Base-by-base conservation (phyloP, 2,329 filamentous ascomycete genomes). In the Corniculantispora saksenae region DNA sequence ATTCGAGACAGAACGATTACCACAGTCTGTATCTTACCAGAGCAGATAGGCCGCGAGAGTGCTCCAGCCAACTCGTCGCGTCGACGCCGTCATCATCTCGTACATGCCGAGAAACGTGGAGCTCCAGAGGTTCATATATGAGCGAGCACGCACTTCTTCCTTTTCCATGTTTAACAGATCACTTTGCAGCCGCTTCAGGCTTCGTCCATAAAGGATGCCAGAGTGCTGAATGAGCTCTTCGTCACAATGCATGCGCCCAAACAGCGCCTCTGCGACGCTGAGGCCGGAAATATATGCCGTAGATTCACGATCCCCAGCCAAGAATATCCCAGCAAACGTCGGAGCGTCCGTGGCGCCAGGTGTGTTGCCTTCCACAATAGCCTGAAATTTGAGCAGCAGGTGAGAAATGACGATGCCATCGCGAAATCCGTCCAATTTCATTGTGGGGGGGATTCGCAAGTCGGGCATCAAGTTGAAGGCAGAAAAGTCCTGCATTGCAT, bases 71-170 rank as follows among this genome's bases (percentile, higher is more conserved):
- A 32, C 53, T 55, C 12, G 53, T 61, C n/a, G 53, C 27, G 38
- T 65, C 25, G 58, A 61, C 3, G 50, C 50, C 10, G 65, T 66
- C 32, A 68, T 61, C 38, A 68, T 56, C 50, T 68, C 66, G 32
- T 66, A 68, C 32, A 68, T 15, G 23, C 64, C 63, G 3, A 68
- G 54, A 23, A 67, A 66, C 25, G 57, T 61, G 1, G 65, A 63
- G 2, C 61, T 68, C 65, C 55, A 65, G 5, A 68, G 62, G n/a
- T 63, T 57, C 65, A 66, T 50, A 32, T 63, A 68, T 17, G 65
- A 63, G n/a, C 48, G 66, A 17, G 48, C 55, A 29, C 50, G 17
- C 4, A 35, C 55, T 35, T 60, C 58, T 10, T 63, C 47, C 8
- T 56, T 27, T 3, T 63, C 48, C 32, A 63, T 63, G 1, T 66